phyloP scores from a whole-genome alignment of 2,329 filamentous ascomycete genomes.

The Pyrenophora tritici-repentis region DNA sequence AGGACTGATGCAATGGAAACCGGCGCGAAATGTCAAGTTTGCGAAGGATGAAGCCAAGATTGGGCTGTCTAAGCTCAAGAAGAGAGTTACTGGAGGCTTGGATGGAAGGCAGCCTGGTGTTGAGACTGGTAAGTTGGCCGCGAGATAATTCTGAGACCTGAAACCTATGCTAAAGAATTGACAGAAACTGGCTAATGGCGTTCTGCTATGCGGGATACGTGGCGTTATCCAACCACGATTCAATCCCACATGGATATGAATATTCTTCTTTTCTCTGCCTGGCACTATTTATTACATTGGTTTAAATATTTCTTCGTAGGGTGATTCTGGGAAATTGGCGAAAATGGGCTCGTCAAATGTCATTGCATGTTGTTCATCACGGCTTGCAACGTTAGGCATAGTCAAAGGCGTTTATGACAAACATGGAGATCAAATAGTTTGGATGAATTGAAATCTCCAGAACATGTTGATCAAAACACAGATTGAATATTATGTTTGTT shows the following conservation, averaged over 20 bases:
- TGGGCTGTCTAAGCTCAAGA: conserved; percentile 74
- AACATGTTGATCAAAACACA: too few species aligned
- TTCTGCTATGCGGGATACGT: background rate
- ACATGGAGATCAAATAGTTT: too few species aligned
- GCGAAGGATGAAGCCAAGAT: conserved; percentile 86
- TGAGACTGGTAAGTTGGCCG: conserved; percentile 64
- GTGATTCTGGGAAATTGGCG: too few species aligned
- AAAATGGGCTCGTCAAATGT: too few species aligned
- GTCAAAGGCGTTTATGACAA: background rate
- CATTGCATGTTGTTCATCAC: background rate
- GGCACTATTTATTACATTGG: too few species aligned
- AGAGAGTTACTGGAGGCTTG: conserved; percentile 71
- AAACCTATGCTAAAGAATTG: conserved; percentile 13
- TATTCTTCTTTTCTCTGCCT: background rate
- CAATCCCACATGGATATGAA: too few species aligned
- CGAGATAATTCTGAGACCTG: conserved; percentile 9
- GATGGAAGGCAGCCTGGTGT: conserved; percentile 84
- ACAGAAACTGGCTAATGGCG: conserved; percentile 29
- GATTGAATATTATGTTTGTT: too few species aligned
- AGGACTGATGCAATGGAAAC: conserved; percentile 94
- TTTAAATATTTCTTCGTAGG: too few species aligned
- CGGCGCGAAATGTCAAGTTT: conserved; percentile 82
- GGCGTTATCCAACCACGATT: too few species aligned
- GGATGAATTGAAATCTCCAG: too few species aligned
- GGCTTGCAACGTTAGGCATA: background rate